phyloP scores from a whole-genome alignment of 768 basidiomycete species.

The Leccinum disarticulatum region DNA sequence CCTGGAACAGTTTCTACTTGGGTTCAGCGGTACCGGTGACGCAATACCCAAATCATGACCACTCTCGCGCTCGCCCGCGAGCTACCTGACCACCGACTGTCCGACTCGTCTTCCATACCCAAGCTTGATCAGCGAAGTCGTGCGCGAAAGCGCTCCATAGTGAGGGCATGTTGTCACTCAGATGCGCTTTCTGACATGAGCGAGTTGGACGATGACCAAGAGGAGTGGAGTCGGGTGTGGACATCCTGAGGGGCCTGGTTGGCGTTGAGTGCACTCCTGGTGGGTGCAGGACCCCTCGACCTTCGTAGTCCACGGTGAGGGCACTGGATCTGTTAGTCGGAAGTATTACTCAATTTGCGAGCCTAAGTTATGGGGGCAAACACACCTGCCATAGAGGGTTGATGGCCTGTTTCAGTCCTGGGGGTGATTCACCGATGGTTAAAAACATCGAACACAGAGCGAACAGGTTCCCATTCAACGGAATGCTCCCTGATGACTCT shows the following conservation, averaged over 20 bases:
- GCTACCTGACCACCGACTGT: conserved; percentile 22
- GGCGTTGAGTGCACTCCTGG: conserved; percentile 1
- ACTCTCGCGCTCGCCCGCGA: conserved; percentile 15
- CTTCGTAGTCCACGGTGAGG: conserved; percentile 14
- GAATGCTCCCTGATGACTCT: too few species aligned
- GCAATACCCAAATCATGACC: conserved; percentile 8
- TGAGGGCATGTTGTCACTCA: conserved; percentile 41
- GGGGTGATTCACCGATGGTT: too few species aligned
- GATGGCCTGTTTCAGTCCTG: too few species aligned
- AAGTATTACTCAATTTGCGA: conserved; percentile 3
- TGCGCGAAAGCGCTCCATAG: conserved; percentile 36
- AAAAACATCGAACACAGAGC: too few species aligned
- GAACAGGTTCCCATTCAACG: too few species aligned
- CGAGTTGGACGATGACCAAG: conserved; percentile 38
- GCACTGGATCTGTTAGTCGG: conserved; percentile 16
- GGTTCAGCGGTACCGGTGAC: conserved; percentile 16
- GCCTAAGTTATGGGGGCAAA: not conserved
- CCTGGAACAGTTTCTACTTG: conserved; percentile 16
- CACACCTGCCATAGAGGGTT: conserved; percentile 6
- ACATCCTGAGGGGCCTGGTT: conserved; percentile 12
- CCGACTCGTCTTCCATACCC: conserved; percentile 25
- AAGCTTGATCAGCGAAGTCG: conserved; percentile 20
- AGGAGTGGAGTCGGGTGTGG: conserved; percentile 21
- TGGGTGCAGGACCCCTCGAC: conserved; percentile 16
- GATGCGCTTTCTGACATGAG: conserved; percentile 45